Base-by-base conservation (phyloP, 345 rosid species). In the Rhizophora apiculata region DNA sequence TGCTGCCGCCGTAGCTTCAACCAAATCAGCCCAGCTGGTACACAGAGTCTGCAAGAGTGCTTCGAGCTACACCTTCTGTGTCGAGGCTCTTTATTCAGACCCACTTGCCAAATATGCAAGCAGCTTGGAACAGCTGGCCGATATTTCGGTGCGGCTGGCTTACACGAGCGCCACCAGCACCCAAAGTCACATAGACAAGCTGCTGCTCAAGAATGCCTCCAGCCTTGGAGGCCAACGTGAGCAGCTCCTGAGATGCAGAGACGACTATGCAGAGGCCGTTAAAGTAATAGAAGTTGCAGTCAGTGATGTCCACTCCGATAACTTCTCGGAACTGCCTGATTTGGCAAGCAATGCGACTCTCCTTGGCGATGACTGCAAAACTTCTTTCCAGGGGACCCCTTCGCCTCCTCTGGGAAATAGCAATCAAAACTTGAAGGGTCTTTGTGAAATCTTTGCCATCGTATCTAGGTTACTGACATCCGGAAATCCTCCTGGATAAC, bases 21-120 rank as follows among this genome's bases (percentile, higher is more conserved):
- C 2, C 56, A 5, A 53, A 6, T 21, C n/a, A 20, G 60, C 63
- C 0, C 10, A 36, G 43, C 7, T 78, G 0, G 71, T 75, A 0
- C 57, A 70, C 39, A 29, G 59, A 62, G 80, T 78, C 22, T 82
- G 83, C 77, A 48, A 43, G 22, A 56, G 64, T 16, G 64, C 78
- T 6, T 61, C 80, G 5, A 55, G 76, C 76, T 65, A 64, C 72
- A 36, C 22, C 9, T 73, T 61, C 74, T 82, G 79, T 24, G 18
- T 39, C 21, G 1, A 62, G 1, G 49, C 78, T 21, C 76, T 76
- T 8, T 48, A 36, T 49, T 61, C 73, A 2, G 82, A 79, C 56
- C 63, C 64, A 1, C 70, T 74, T 9, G 58, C 79, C 0, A 31
- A 76, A 0, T 55, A 24, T 0, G 72, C 79, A 15, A 80, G 73